phyloP scores from a whole-genome alignment of 2,329 filamentous ascomycete genomes.

The Xylariaceae sp. region DNA sequence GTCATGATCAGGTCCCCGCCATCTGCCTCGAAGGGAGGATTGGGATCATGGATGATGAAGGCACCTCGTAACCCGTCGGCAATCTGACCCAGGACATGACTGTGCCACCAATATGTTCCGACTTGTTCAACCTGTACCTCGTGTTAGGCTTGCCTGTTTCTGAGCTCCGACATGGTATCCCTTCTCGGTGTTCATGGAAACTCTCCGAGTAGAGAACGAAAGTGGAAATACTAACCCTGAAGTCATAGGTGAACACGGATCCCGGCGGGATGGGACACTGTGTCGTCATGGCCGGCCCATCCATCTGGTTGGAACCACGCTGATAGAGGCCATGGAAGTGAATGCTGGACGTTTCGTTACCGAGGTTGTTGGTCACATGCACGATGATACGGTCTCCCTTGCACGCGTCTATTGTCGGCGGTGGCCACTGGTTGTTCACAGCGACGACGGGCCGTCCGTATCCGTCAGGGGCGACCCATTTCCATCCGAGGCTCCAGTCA shows the following conservation, averaged over 20 bases:
- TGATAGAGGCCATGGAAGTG: conserved; percentile 15
- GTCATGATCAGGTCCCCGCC: conserved; percentile 11
- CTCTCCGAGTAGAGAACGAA: neutral
- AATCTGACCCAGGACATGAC: conserved; percentile 13
- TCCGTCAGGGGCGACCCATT: conserved; percentile 14
- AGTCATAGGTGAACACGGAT: conserved; percentile 13
- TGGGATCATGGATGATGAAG: conserved; percentile 13
- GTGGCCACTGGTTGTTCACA: conserved; percentile 14
- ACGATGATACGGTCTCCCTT: conserved; percentile 14
- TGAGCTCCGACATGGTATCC: neutral
- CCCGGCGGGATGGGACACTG: conserved; percentile 14
- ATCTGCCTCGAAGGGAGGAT: conserved; percentile 3
- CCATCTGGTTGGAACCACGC: conserved; percentile 13
- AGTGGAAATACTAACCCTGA: conserved; percentile 6
- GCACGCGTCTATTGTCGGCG: conserved; percentile 11
- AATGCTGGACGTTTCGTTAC: conserved; percentile 14
- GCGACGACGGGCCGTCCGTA: conserved; percentile 13
- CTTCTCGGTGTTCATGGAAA: neutral
- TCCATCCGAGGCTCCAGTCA: conserved; percentile 16
- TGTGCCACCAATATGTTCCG: conserved; percentile 17
- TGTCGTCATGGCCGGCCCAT: conserved; percentile 11
- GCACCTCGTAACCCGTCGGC: conserved; percentile 15
- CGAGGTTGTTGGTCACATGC: conserved; percentile 9
- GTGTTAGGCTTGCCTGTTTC: conserved; percentile 2
- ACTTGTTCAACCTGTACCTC: conserved; percentile 10